Evolutionary conservation across 495 filamentous ascomycete genomes (phyloP), one percentile per base, ranked within the genome.

Genomic region (Tuber umbilicatum): DNA sequence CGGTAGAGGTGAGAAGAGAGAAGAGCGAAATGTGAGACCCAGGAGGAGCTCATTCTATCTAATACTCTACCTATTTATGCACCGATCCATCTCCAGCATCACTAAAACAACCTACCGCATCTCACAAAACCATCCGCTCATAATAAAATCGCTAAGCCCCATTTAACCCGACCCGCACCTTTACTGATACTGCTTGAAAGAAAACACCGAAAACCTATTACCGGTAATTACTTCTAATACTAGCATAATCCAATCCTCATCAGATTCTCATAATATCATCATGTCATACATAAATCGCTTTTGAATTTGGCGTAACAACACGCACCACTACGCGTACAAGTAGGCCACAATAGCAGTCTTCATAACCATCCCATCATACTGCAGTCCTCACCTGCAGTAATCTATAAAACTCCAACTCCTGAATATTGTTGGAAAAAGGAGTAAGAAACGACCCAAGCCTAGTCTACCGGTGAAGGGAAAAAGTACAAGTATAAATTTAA

Each of bases 391-490:
- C 55, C 27, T 1, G 27, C 27, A 27, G 55, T 27, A 35, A 64
- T 64, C 55, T 64, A 64, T 64, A 35, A 35, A 31, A 17, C 27
- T 14, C 27, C 27, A 64, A 35, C 16, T 14, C 27, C 27, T 19
- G 27, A 27, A 14, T 64, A 64, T 16, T 35, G 27, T 17, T 31
- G 16, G 27, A 64, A 60, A 60, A 16, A 64, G 55, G 27, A 16
- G 64, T 47, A 76, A 70, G 41, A 73, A 75, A 76, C 75, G 73
- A 73, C 75, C 27, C 27, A 40, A 67, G 64, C 74, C 73, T 75
- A 7, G 60, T 55, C 50, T 75, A 76, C 69, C 75, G 38, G n/a
- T 55, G 40, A 14, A 75, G 37, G n/a, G 68, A 60, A 16, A 67
- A 71, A 47, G n/a, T 21, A 42, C 39, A 74, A 70, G 35, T 21